phyloP scores from a whole-genome alignment of 208 protist species.

The Leishmania tropica region DNA sequence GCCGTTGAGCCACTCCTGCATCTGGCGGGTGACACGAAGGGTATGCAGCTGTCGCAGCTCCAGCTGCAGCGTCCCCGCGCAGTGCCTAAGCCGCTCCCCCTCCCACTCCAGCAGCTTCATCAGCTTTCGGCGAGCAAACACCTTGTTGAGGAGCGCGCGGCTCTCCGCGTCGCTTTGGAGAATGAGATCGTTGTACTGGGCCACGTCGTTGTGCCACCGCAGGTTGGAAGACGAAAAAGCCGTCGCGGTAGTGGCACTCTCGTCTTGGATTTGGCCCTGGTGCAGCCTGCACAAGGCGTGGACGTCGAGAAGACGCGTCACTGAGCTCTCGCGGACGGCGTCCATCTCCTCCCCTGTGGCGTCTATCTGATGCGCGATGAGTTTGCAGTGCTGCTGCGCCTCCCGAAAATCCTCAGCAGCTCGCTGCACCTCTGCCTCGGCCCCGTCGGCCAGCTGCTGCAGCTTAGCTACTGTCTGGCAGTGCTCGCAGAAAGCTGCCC shows the following conservation, averaged over 20 bases:
- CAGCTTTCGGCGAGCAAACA: conserved; percentile 76
- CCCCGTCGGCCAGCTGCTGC: conserved; percentile 33
- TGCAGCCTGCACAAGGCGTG: conserved; percentile 76
- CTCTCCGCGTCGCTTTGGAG: conserved; percentile 77
- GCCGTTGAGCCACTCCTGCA: conserved; percentile 94
- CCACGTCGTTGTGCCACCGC: conserved; percentile 65
- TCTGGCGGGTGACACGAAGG: conserved; percentile 93
- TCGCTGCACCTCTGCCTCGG: conserved; percentile 30
- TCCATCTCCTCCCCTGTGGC: conserved; percentile 32
- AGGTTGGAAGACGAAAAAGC: conserved; percentile 82
- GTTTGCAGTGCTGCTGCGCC: conserved; percentile 32
- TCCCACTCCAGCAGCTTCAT: conserved; percentile 86
- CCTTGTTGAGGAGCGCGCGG: conserved; percentile 69
- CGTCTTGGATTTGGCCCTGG: conserved; percentile 95
- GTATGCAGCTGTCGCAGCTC: conserved; percentile 94
- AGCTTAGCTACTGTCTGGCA: conserved; percentile 43
- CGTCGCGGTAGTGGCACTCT: conserved; percentile 76
- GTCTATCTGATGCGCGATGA: conserved; percentile 24
- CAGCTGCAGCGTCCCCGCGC: conserved; percentile 81
- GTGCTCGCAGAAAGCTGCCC: conserved; percentile 65
- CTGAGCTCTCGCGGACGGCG: conserved; percentile 20
- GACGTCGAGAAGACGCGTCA: conserved; percentile 64
- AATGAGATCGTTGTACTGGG: conserved; percentile 88
- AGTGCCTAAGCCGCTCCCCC: conserved; percentile 68
- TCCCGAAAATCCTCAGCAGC: conserved; percentile 27